Evolutionary conservation across 768 basidiomycete species (phyloP).

Genomic region (Mycena haematopus): DNA sequence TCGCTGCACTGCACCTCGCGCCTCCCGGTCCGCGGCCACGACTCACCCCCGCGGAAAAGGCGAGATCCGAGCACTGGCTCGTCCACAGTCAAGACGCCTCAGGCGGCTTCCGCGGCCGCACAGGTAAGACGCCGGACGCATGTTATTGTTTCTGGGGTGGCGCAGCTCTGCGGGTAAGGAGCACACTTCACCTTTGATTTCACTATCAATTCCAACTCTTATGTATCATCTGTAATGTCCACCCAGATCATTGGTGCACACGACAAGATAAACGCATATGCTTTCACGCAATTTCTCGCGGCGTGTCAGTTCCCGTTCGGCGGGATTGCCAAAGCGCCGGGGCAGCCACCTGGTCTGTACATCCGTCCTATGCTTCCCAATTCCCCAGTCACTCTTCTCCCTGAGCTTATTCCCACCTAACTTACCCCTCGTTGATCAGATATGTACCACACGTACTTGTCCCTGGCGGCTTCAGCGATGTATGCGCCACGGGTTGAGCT

Average conservation of each 20-base stretch:
- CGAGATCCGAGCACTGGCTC: conserved; percentile 77
- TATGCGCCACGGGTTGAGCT: conserved; percentile 49
- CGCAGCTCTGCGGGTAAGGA: conserved; percentile 72
- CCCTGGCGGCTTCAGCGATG: conserved; percentile 83
- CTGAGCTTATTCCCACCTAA: neutral
- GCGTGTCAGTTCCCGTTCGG: conserved; percentile 88
- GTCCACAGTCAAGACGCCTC: conserved; percentile 68
- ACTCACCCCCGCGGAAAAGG: conserved; percentile 48
- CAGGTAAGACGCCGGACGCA: conserved; percentile 86
- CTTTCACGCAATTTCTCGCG: conserved; percentile 69
- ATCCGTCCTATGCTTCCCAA: too few species aligned
- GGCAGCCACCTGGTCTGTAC: conserved; percentile 75
- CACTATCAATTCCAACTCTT: neutral
- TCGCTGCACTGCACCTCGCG: conserved; percentile 74
- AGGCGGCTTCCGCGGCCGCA: conserved; percentile 90
- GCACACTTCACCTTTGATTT: neutral
- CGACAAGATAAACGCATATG: conserved; percentile 59
- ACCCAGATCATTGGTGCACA: conserved; percentile 71
- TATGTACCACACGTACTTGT: conserved; percentile 94
- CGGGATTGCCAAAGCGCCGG: conserved; percentile 85
- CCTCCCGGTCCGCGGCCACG: conserved; percentile 36
- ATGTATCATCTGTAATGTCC: neutral
- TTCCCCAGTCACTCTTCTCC: too few species aligned
- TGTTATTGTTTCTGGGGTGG: conserved; percentile 99
- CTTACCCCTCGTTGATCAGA: conserved; percentile 56